Evolutionary conservation across 495 filamentous ascomycete species (phyloP).

Genomic region (Cairneyella variabilis): DNA sequence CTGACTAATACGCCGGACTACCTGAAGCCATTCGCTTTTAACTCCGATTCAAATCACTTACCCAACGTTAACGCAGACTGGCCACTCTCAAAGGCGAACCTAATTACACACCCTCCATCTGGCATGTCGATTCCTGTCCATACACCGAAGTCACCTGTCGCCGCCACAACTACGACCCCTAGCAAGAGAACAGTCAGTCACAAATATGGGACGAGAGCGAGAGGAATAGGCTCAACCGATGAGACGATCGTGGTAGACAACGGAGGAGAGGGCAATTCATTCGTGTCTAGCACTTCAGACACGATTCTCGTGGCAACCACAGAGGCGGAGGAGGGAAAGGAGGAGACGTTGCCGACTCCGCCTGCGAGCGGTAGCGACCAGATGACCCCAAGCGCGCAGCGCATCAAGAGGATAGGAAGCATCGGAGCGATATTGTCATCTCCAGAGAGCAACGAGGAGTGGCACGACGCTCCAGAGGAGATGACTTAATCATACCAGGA

Average conservation of each 20-base stretch:
- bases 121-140: conserved; percentile 13
- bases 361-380: neutral
- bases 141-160: neutral
- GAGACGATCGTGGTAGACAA: conserved; percentile 11
- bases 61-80: conserved; percentile 7
- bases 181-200: conserved; percentile 3
- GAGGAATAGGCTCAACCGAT: neutral
- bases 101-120: conserved; percentile 15
- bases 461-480: conserved; percentile 4
- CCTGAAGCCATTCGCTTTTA: conserved; percentile 1
- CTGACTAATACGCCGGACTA: neutral
- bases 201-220: conserved; percentile 14
- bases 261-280: neutral
- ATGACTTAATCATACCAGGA: too few relatives aligned
- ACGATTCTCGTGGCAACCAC: conserved; percentile 8
- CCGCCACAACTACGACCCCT: too few relatives aligned
- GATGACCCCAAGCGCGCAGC: conserved; percentile 6
- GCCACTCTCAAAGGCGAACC: conserved; percentile 4
- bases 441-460: neutral
- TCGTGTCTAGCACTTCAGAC: conserved; percentile 1
- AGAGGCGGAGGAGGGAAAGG: neutral
- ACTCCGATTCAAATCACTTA: conserved; percentile 13
- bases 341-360: neutral
- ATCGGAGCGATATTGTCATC: conserved; percentile 18
- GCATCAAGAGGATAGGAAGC: conserved; percentile 16